Evolutionary conservation across 129 eudicot species (phyloP).

Genomic region (Artemisia annua): DNA sequence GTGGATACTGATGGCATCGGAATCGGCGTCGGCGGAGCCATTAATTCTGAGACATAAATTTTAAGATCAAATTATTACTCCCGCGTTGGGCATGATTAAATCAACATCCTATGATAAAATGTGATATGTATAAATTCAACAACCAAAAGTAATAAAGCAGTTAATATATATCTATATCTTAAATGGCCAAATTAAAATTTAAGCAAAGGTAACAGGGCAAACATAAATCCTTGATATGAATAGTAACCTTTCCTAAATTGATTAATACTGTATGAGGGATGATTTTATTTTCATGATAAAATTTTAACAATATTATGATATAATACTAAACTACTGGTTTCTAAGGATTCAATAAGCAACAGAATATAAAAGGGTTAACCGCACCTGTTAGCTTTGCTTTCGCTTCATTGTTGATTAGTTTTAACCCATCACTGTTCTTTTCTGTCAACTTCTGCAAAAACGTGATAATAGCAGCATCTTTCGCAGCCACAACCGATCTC

Average conservation of each 20-base stretch:
- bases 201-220: no score
- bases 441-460: slow-evolving; percentile 47
- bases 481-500: slow-evolving; percentile 36
- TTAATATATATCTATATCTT: no score
- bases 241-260: no score
- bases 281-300: no score
- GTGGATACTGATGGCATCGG: neutral
- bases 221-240: no score
- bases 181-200: no score
- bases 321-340: neutral
- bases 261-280: no score
- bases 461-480: slow-evolving; percentile 40
- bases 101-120: no score
- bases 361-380: neutral
- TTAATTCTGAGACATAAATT: slow-evolving; percentile 4
- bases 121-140: no score
- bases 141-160: no score
- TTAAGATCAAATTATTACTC: no score
- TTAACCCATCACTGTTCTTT: slow-evolving; percentile 1
- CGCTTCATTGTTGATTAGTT: neutral
- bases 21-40: neutral
- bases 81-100: no score
- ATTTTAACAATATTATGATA: neutral
- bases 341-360: neutral
- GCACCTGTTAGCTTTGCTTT: slow-evolving; percentile 19